These are phyloP conservation scores for Immersiporthe knoxdaviesiana DNA, from an alignment of 2,329 filamentous ascomycete genomes.

Conservation along the genomic window DNA sequence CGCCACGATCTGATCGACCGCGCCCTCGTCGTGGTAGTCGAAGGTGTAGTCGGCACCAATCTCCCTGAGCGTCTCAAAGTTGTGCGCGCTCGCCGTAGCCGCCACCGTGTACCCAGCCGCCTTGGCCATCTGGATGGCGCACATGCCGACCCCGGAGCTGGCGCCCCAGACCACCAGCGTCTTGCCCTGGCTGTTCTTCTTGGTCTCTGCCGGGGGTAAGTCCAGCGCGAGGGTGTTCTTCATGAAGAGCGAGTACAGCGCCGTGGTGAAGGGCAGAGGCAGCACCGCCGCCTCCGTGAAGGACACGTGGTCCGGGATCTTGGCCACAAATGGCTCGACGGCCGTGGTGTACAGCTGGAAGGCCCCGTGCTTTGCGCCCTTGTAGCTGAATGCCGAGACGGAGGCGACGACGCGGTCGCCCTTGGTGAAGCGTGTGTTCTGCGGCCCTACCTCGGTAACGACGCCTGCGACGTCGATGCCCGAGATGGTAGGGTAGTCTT, in stretches of 20 bases:
- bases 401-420: slow-evolving; percentile 4
- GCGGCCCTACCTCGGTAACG: slow-evolving; percentile 38
- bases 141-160: slow-evolving; percentile 42
- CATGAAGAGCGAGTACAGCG: slow-evolving; percentile 35
- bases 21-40: slow-evolving; percentile 32
- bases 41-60: slow-evolving; percentile 34
- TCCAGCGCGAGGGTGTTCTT: slow-evolving; percentile 32
- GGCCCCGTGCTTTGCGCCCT: slow-evolving; percentile 27
- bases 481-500: slow-evolving; percentile 38
- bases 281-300: slow-evolving; percentile 35
- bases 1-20: slow-evolving; percentile 30
- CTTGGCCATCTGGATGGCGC: slow-evolving; percentile 31
- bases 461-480: slow-evolving; percentile 42
- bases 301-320: slow-evolving; percentile 34
- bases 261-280: slow-evolving; percentile 36
- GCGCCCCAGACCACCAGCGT: slow-evolving; percentile 52
- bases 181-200: neutral
- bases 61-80: slow-evolving; percentile 30
- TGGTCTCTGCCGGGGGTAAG: slow-evolving; percentile 17
- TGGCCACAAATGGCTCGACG: slow-evolving; percentile 9
- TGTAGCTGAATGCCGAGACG: neutral
- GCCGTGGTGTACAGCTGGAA: slow-evolving; percentile 35
- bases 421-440: slow-evolving; percentile 33
- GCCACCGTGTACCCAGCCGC: slow-evolving; percentile 31
- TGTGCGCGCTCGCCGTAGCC: slow-evolving; percentile 26